phyloP scores from a whole-genome alignment of 306 rosid species.

The Begonia fuchsioides region DNA sequence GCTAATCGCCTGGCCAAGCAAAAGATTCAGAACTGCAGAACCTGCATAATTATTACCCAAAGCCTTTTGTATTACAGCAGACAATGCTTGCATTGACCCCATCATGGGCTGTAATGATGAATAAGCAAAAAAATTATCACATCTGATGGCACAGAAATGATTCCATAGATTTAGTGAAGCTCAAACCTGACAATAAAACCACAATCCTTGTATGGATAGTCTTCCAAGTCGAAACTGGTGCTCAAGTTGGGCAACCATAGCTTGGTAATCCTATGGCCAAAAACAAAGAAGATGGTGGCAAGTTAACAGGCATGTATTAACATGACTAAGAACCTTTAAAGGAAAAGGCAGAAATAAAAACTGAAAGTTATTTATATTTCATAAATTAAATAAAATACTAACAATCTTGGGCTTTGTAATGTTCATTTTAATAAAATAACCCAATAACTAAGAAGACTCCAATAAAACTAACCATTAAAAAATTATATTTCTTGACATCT shows the following conservation, averaged over 20 bases:
- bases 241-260: conserved; percentile 96
- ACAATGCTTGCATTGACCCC: conserved; percentile 82
- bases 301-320: too few species aligned
- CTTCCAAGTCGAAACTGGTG: conserved; percentile 91
- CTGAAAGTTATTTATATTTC: too few species aligned
- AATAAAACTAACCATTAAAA: too few species aligned
- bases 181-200: conserved; percentile 94
- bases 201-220: conserved; percentile 92
- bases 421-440: too few species aligned
- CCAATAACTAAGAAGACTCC: too few species aligned
- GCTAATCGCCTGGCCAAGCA: conserved; percentile 77
- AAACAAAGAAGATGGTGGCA: too few species aligned
- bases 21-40: conserved; percentile 84
- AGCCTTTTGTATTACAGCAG: conserved; percentile 64
- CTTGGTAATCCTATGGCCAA: conserved; percentile 70
- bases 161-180: conserved; percentile 13
- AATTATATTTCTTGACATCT: too few species aligned
- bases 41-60: conserved; percentile 64
- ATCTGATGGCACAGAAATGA: conserved; percentile 2
- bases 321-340: too few species aligned
- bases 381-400: too few species aligned
- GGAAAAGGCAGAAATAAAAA: too few species aligned
- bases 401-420: too few species aligned
- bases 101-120: conserved; percentile 67
- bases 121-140: conserved; percentile 9